Base-by-base conservation (phyloP, 2,329 filamentous ascomycete species). In the Trichocomaceae sp. region DNA sequence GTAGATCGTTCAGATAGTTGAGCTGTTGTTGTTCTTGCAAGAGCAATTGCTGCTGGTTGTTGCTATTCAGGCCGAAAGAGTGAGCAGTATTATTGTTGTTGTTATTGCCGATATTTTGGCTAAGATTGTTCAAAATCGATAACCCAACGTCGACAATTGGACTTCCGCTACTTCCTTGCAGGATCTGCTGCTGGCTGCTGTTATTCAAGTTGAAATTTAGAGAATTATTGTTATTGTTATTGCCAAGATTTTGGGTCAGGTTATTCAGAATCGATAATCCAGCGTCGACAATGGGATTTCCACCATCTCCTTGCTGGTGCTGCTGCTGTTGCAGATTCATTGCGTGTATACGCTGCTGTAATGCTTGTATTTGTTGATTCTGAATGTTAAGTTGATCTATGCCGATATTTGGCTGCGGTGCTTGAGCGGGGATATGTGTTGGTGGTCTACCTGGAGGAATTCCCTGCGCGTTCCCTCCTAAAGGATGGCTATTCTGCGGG, bases 291-390 rank as follows among this genome's bases (percentile, higher is more conserved):
- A 37, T 19, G 7, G 46, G 17, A 17, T 13, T 39, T 47, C 42
- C 50, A 3, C 41, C 26, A 15, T 37, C 47, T 41, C 51, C 51
- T 22, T 56, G 54, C 22, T 52, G 47, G 17, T 51, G 52, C 17
- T 55, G 52, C 10, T 55, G 52, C n/a, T 55, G 54, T 15, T 56
- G 48, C 37, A 56, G 33, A 19, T 48, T 52, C 49, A 56, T 56
- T 44, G 51, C 47, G 17, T 56, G 44, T 2, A 56, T 41, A 20
- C 41, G 54, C 19, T 56, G 49, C 20, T 56, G 20, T 31, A 56
- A 47, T 49, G 50, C 42, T 4, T 52, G 44, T 22, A 56, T 31
- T 29, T 56, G 54, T 17, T 56, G 49, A 3, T 44, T 48, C n/a
- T 56, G 54, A 3, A 47, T 23, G 13, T 52, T 52, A 5, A 42